Evolutionary conservation across 2,329 filamentous ascomycete species (phyloP).

Genomic region (Aureobasidium leucospermi): DNA sequence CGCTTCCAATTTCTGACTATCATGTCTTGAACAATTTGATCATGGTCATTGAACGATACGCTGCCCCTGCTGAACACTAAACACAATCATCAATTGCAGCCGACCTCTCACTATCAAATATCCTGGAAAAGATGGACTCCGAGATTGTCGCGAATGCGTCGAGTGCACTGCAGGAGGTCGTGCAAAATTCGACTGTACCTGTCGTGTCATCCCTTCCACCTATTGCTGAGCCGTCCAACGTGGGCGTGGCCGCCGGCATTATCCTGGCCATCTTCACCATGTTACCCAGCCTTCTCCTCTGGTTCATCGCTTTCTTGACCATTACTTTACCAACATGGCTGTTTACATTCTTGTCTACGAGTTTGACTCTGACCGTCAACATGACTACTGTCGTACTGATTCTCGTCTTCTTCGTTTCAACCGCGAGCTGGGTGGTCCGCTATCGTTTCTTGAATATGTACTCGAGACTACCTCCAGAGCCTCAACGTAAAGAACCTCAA

Average conservation of each 20-base stretch:
- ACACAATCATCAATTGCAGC: background rate
- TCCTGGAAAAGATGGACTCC: background rate
- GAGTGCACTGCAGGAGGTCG: background rate
- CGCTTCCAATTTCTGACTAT: background rate
- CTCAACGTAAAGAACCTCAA: conserved; percentile 90
- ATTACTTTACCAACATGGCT: conserved; percentile 85
- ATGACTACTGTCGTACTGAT: conserved; percentile 91
- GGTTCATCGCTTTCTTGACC: conserved; percentile 74
- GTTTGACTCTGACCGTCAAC: conserved; percentile 96
- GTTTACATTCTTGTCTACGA: conserved; percentile 84
- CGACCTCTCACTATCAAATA: background rate
- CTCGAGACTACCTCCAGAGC: conserved; percentile 83
- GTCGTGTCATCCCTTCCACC: background rate
- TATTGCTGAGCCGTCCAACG: background rate
- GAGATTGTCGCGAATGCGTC: background rate
- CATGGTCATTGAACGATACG: background rate
- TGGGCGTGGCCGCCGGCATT: conserved; percentile 17
- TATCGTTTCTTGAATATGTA: conserved; percentile 98
- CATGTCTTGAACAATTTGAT: background rate
- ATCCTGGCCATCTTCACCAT: conserved; percentile 31
- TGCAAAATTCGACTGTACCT: conserved; percentile 1
- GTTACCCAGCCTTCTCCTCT: conserved; percentile 60
- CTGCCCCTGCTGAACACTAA: background rate
- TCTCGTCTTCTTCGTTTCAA: conserved; percentile 68
- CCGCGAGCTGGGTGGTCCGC: conserved; percentile 83